Base-by-base conservation (phyloP, 257 asterid genomes). In the Plectranthus barbatus region DNA sequence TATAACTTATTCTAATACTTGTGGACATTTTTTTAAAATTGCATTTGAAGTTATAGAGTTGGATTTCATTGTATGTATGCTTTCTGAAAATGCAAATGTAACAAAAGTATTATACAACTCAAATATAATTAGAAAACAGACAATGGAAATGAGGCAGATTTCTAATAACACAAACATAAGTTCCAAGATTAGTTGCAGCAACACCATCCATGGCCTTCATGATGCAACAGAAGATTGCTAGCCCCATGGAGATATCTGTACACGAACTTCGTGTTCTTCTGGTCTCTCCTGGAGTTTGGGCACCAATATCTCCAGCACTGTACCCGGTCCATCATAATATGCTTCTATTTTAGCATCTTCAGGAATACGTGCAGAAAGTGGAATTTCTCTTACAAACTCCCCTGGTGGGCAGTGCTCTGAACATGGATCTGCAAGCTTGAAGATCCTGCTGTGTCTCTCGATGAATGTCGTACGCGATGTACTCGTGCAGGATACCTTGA, bases 341-440 rank as follows among this genome's bases (percentile, higher is more conserved):
- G 98, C 96, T 73, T 95, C n/a, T n/a, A n/a, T n/a, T n/a, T n/a
- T n/a, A n/a, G n/a, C n/a, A n/a, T n/a, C n/a, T n/a, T n/a, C n/a
- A 1, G 98, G 98, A 8, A 91, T 91, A 6, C 98, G 82, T 50
- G 95, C 86, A 6, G 94, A 75, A 4, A 91, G 98, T 9, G 82
- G 85, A 10, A 91, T 84, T 64, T 91, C 98, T 45, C 98, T 63
- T 1, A 91, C 81, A 47, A 91, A 91, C 54, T 91, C 98, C 12
- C 98, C 98, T 0, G 95, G 88, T 0, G 96, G 98, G 71, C 98
- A 88, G 78, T 91, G 98, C 70, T 91, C 98, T 0, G 96, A 72
- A 26, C 85, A 76, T 0, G 76, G 58, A 60, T 87, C 95, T 0
- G 86, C 69, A 5, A 91, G 87, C 83, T 81, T 88, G 79, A 88